These are phyloP conservation scores for Fraxinus sp. DNA, from an alignment of 305 asterid species.

Conservation along the genomic window DNA sequence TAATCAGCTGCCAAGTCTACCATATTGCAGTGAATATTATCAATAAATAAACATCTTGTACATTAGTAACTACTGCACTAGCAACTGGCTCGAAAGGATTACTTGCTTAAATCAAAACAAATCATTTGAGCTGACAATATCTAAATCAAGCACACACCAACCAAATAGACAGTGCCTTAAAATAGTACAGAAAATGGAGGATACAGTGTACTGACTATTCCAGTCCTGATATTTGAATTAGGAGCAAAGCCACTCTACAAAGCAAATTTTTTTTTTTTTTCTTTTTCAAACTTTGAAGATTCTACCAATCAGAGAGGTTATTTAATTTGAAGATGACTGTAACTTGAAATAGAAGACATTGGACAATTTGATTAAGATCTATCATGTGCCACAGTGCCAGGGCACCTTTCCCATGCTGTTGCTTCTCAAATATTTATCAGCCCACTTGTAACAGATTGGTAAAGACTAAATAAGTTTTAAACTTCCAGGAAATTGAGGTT, in stretches of 20 bases:
- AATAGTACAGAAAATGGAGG: background rate
- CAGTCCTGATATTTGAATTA: background rate
- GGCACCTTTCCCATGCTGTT: background rate
- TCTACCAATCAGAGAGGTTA: background rate
- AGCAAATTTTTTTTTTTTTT: background rate
- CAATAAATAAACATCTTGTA: too few species aligned
- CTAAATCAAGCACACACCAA: background rate
- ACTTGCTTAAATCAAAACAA: background rate
- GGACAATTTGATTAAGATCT: background rate
- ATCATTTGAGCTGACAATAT: background rate
- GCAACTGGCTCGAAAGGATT: background rate
- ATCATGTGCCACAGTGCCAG: background rate
- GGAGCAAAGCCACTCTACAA: background rate
- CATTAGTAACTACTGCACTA: background rate
- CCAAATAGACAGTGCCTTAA: background rate
- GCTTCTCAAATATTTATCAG: slow-evolving; percentile 4
- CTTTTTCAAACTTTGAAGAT: background rate
- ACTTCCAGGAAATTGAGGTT: background rate
- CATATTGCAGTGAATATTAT: slow-evolving; percentile 27
- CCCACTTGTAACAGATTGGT: background rate
- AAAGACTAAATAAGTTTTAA: background rate
- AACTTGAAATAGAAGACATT: background rate
- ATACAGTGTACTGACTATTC: background rate
- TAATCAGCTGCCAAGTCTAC: too few species aligned
- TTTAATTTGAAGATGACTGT: background rate